Conservation (phyloP, 2,329 filamentous ascomycete species). For the Pestalotiopsis sp. region DNA sequence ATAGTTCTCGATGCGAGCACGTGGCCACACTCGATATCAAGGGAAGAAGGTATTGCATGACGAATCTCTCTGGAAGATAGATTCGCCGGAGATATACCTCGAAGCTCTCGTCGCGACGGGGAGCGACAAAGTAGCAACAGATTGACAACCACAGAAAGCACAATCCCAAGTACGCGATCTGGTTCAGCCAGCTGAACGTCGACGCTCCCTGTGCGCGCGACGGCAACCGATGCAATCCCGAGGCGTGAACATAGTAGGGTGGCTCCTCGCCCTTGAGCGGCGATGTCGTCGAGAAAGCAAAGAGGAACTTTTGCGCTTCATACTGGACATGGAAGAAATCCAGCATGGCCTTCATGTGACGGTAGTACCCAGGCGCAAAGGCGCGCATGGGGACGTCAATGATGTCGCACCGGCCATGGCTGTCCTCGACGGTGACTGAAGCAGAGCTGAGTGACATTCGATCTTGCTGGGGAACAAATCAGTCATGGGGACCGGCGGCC, state of each 20-base stretch:
- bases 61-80: conserved; percentile 48
- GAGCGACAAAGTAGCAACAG: neutral
- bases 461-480: conserved; percentile 30
- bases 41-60: conserved; percentile 54
- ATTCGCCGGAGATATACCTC: conserved; percentile 48
- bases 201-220: conserved; percentile 42
- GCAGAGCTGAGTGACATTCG: conserved; percentile 40
- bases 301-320: conserved; percentile 54
- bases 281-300: conserved; percentile 47
- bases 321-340: conserved; percentile 53
- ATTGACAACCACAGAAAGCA: neutral
- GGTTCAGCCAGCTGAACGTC: conserved; percentile 25
- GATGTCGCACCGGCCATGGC: conserved; percentile 32
- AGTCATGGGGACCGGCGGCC: neutral
- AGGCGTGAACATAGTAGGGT: conserved; percentile 56
- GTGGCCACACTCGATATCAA: conserved; percentile 58
- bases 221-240: conserved; percentile 52
- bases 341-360: conserved; percentile 59
- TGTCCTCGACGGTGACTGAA: conserved; percentile 38
- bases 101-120: neutral
- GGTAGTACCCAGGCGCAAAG: conserved; percentile 50
- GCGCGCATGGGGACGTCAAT: conserved; percentile 44
- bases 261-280: conserved; percentile 14
- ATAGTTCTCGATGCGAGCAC: conserved; percentile 52
- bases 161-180: neutral